Percentiles rank a stretch among this genome's conserved stretches.
Conservation (phyloP, 805 yeast species). For the Aciculoconidium aculeatum region DNA sequence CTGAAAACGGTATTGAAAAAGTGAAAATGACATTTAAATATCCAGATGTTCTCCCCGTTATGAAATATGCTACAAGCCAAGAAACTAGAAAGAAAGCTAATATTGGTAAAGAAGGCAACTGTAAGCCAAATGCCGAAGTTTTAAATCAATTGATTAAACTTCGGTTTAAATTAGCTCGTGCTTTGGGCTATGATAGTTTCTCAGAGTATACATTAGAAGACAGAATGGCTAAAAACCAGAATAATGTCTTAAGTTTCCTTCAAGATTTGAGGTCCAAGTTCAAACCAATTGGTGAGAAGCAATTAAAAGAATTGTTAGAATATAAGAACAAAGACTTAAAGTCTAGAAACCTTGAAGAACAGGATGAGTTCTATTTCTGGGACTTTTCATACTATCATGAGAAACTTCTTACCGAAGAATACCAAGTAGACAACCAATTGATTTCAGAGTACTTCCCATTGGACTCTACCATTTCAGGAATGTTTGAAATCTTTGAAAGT, state of each 20-base stretch:
- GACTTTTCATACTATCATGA: slow-evolving; percentile 67
- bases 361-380: slow-evolving; percentile 53
- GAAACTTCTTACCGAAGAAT: slow-evolving; percentile 58
- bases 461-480: slow-evolving; percentile 56
- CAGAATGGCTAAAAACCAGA: slow-evolving; percentile 71
- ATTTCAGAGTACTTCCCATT: slow-evolving; percentile 78
- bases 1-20: slow-evolving; percentile 35
- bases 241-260: slow-evolving; percentile 56
- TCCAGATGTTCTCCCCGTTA: slow-evolving; percentile 74
- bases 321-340: slow-evolving; percentile 51
- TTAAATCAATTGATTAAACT: slow-evolving; percentile 54
- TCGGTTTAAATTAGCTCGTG: slow-evolving; percentile 55
- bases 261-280: slow-evolving; percentile 55
- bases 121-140: slow-evolving; percentile 56
- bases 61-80: slow-evolving; percentile 60
- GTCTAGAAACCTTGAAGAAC: slow-evolving; percentile 37
- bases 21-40: slow-evolving; percentile 72
- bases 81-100: slow-evolving; percentile 64
- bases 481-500: slow-evolving; percentile 66
- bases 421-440: slow-evolving; percentile 64
- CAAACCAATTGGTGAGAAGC: slow-evolving; percentile 53
- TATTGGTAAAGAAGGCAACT: slow-evolving; percentile 63
- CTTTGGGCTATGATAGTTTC: slow-evolving; percentile 62
- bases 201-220: slow-evolving; percentile 70
- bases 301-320: slow-evolving; percentile 40